Percentiles rank a stretch among this genome's conserved stretches.
Evolutionary conservation across 306 rosid genomes (phyloP).

Genomic region (Cicer arietinum): DNA sequence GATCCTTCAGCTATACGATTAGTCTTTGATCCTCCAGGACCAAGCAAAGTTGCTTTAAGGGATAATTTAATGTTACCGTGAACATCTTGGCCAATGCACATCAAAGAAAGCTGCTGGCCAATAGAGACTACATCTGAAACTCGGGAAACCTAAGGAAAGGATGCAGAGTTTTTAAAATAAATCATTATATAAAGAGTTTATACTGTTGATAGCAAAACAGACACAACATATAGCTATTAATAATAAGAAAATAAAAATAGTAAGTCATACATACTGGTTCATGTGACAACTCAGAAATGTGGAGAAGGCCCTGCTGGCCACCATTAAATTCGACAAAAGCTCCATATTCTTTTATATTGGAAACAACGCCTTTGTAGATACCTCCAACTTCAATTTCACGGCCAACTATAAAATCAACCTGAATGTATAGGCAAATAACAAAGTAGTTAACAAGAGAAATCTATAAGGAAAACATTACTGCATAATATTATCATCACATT

Average conservation of each 20-base stretch:
- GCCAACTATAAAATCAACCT: constrained; percentile 88
- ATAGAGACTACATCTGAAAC: constrained; percentile 77
- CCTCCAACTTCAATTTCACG: constrained; percentile 96
- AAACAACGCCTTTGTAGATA: constrained; percentile 73
- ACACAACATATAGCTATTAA: constrained; percentile 12
- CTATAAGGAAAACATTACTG: not conserved
- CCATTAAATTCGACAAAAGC: constrained; percentile 96
- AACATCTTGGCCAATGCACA: constrained; percentile 94
- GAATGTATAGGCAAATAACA: constrained; percentile 21
- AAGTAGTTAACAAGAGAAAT: constrained; percentile 31
- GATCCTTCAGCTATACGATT: constrained; percentile 49
- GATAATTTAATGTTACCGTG: constrained; percentile 93
- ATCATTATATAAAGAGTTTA: constrained; percentile 19
- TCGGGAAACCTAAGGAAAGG: constrained; percentile 68
- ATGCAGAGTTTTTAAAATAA: constrained; percentile 26
- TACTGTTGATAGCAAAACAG: constrained; percentile 2
- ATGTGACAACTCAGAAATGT: constrained; percentile 91
- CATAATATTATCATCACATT: constrained; percentile 18
- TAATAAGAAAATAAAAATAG: constrained; percentile 24
- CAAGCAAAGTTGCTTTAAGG: constrained; percentile 70
- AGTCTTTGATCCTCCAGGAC: constrained; percentile 43
- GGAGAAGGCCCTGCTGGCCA: constrained; percentile 96
- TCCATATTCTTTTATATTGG: constrained; percentile 83
- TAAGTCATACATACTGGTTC: constrained; percentile 65
- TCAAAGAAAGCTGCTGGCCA: constrained; percentile 83